A percentile compares a stretch with the other conserved stretches of the same genome.
phyloP scores from a whole-genome alignment of 306 rosid species.

The Gynostemma pentaphyllum region DNA sequence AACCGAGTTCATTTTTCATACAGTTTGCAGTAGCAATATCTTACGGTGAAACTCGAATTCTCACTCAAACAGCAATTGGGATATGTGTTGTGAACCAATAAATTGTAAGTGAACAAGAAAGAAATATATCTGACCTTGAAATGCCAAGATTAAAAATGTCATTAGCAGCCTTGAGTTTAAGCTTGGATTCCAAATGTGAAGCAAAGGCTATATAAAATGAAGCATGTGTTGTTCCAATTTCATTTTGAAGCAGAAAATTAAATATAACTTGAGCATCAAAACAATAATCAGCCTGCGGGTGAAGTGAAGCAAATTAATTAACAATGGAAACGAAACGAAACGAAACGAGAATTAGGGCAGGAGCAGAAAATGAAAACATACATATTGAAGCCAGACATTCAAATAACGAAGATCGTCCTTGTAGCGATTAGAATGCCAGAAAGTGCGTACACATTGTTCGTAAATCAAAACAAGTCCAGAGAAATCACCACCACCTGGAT shows the following conservation, averaged over 20 bases:
- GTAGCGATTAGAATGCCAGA: slow-evolving; percentile 79
- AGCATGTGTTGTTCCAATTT: slow-evolving; percentile 69
- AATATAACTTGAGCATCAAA: slow-evolving; percentile 62
- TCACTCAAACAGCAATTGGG: background rate
- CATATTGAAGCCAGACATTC: slow-evolving; percentile 96
- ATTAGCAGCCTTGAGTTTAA: slow-evolving; percentile 61
- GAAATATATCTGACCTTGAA: slow-evolving; percentile 37
- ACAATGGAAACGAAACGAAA: background rate
- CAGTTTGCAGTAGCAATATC: background rate
- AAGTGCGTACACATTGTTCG: slow-evolving; percentile 82
- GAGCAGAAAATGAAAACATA: slow-evolving; percentile 17
- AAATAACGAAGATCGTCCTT: slow-evolving; percentile 82
- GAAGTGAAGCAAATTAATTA: slow-evolving; percentile 5
- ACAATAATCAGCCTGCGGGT: slow-evolving; percentile 91
- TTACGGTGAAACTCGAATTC: background rate
- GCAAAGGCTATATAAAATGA: slow-evolving; percentile 58
- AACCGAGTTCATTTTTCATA: background rate
- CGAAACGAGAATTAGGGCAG: background rate
- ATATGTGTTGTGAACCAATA: background rate
- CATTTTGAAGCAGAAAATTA: slow-evolving; percentile 65
- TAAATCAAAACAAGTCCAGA: slow-evolving; percentile 79
- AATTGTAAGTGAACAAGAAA: background rate
- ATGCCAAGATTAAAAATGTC: slow-evolving; percentile 68
- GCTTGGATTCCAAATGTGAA: slow-evolving; percentile 59
- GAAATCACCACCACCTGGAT: slow-evolving; percentile 84